Evolutionary conservation across 2,329 filamentous ascomycete genomes (phyloP), one percentile per base, ranked within the genome.

Genomic region (Alternaria conjuncta): DNA sequence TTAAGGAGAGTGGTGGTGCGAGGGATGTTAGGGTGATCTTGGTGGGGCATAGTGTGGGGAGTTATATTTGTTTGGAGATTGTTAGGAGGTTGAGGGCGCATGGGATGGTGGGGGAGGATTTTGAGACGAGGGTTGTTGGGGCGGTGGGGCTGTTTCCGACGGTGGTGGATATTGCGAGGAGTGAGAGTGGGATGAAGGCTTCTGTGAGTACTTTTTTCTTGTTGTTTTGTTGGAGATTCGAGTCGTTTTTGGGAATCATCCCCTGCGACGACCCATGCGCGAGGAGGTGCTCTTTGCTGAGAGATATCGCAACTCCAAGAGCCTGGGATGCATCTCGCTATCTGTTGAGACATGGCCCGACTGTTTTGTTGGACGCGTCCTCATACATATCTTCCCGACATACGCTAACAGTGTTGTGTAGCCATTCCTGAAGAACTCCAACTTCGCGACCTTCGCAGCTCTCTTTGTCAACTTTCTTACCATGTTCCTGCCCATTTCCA

Each of bases 31-130:
- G 74, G 49, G 73, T 77, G 0, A 68, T 78, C 12, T 65, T 85
- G 7, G 77, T 85, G 50, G 84, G 84, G 1, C 84, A 85, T 70
- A 83, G 81, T 0, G 79, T 85, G 0, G 84, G 84, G 7, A 71
- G 82, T 11, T 85, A 83, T 57, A 82, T 85, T 47, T 60, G 78
- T 1, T 74, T 85, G 15, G 82, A 85, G 64, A 66, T 82, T 15
- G 70, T 81, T 20, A 67, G 79, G 8, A 66, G 79, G 15, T 63
- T 76, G 65, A 66, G 77, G n/a, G 72, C 73, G 46, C 70, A 71
- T 61, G 70, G 66, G 18, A 49, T 69, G 41, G 67, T 60, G 2
- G 71, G 67, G 3, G 67, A 65, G 10, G 69, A 71, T 50, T 72
- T 70, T 7, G 70, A 65, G 8, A 66, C 73, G 6, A 70, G 69